These are phyloP conservation scores for Trichophyton rubrum DNA, from an alignment of 2,329 filamentous ascomycete species.

Conservation along the genomic window DNA sequence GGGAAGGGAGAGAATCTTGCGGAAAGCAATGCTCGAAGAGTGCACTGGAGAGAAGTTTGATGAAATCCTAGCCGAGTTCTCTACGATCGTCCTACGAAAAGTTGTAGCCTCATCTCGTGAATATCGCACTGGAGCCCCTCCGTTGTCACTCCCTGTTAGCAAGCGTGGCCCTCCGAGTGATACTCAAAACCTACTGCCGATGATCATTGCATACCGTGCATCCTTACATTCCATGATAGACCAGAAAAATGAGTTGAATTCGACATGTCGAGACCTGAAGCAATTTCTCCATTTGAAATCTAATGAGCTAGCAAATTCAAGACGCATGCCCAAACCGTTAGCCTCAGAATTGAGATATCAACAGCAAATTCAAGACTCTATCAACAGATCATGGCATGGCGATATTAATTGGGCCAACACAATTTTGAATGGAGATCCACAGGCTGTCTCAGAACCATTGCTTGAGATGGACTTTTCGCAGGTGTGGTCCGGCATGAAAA, in stretches of 20 bases:
- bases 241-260: slow-evolving; percentile 47
- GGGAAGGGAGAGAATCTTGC: slow-evolving; percentile 64
- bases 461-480: slow-evolving; percentile 54
- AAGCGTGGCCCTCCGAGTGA: slow-evolving; percentile 22
- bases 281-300: slow-evolving; percentile 53
- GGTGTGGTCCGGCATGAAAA: slow-evolving; percentile 57
- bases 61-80: slow-evolving; percentile 74
- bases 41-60: slow-evolving; percentile 85
- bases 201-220: slow-evolving; percentile 61
- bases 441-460: slow-evolving; percentile 47
- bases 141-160: slow-evolving; percentile 40
- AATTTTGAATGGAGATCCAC: slow-evolving; percentile 54
- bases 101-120: slow-evolving; percentile 28
- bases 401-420: slow-evolving; percentile 61
- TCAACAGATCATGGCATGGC: slow-evolving; percentile 64
- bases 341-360: neutral
- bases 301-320: slow-evolving; percentile 34
- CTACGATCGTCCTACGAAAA: slow-evolving; percentile 67
- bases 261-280: slow-evolving; percentile 51
- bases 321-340: slow-evolving; percentile 13
- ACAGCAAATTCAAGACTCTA: slow-evolving; percentile 42
- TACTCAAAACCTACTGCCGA: slow-evolving; percentile 41
- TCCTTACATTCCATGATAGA: slow-evolving; percentile 50
- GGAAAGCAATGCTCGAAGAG: slow-evolving; percentile 94
- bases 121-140: slow-evolving; percentile 11